A percentile compares a stretch with the other conserved stretches of the same genome.
These are phyloP conservation scores for Prunus yedoensis DNA, from an alignment of 331 rosid genomes.

Conservation along the genomic window DNA sequence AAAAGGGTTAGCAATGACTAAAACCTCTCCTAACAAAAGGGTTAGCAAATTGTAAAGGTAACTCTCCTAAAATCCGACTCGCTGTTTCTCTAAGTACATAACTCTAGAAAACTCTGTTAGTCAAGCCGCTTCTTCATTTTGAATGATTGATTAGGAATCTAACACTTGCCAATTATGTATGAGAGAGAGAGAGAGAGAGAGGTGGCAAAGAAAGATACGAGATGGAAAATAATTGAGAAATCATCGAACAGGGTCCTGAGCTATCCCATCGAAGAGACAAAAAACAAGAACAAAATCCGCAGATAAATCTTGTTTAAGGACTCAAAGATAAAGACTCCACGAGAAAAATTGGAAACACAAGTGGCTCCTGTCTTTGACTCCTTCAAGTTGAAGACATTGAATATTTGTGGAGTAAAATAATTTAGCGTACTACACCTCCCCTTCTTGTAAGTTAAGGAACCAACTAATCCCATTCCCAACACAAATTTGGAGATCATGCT, in stretches of 20 bases:
- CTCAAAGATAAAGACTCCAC: not conserved
- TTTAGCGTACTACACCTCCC: not conserved
- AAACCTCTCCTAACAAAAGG: too few relatives aligned
- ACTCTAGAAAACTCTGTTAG: not conserved
- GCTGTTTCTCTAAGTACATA: not conserved
- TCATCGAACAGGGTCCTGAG: conserved; percentile 21
- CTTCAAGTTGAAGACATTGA: conserved; percentile 6
- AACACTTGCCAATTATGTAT: not conserved
- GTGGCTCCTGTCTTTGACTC: conserved; percentile 14
- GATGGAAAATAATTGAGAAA: conserved; percentile 15
- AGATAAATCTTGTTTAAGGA: conserved; percentile 4
- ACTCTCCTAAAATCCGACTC: too few relatives aligned
- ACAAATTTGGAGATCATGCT: not conserved
- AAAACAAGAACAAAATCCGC: conserved; percentile 17
- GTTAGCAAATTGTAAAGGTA: too few relatives aligned
- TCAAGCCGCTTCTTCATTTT: conserved; percentile 19
- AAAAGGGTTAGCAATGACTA: too few relatives aligned
- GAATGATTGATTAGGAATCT: not conserved
- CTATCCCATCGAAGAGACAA: conserved; percentile 31
- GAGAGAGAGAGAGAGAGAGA: not conserved
- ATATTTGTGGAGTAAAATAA: not conserved
- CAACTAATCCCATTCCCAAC: not conserved
- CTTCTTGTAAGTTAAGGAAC: not conserved
- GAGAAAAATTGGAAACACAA: conserved; percentile 7
- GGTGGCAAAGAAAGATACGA: conserved; percentile 13